These are phyloP conservation scores for Hyaloperonospora arabidopsidis DNA, from an alignment of 352 stramenopile genomes.

Conservation along the genomic window DNA sequence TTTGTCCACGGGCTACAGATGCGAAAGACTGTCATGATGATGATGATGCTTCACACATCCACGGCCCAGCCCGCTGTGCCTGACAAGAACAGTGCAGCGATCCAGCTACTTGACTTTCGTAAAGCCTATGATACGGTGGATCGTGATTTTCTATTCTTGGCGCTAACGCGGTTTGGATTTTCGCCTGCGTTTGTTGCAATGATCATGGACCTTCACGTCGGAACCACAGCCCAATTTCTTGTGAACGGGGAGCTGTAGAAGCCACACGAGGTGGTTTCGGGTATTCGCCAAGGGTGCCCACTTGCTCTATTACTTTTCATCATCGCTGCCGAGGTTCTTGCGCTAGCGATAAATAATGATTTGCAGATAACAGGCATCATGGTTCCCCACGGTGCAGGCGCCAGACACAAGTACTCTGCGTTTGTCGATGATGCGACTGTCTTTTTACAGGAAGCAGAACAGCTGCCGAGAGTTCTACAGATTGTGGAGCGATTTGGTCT, in stretches of 20 bases:
- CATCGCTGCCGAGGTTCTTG: neutral
- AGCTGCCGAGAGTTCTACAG: too few relatives aligned
- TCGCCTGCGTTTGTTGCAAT: neutral
- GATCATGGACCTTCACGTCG: neutral
- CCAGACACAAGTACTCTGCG: neutral
- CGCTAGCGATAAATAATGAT: neutral
- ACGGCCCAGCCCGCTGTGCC: neutral
- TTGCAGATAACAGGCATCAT: neutral
- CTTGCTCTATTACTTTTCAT: neutral
- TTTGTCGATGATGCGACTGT: conserved; percentile 1
- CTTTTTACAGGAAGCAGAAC: neutral
- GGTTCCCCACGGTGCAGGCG: neutral
- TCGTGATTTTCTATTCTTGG: neutral
- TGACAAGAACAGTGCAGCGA: neutral
- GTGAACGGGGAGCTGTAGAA: neutral
- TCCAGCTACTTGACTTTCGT: neutral
- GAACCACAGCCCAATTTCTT: neutral
- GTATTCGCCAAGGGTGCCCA: neutral
- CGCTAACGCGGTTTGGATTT: neutral
- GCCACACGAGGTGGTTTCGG: neutral
- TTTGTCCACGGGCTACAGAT: neutral
- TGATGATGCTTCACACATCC: neutral
- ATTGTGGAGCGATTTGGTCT: too few relatives aligned
- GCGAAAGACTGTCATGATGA: conserved; percentile 1
- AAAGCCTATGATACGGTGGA: neutral